phyloP scores from a whole-genome alignment of 495 filamentous ascomycete species.

The Aspergillus panamensis region DNA sequence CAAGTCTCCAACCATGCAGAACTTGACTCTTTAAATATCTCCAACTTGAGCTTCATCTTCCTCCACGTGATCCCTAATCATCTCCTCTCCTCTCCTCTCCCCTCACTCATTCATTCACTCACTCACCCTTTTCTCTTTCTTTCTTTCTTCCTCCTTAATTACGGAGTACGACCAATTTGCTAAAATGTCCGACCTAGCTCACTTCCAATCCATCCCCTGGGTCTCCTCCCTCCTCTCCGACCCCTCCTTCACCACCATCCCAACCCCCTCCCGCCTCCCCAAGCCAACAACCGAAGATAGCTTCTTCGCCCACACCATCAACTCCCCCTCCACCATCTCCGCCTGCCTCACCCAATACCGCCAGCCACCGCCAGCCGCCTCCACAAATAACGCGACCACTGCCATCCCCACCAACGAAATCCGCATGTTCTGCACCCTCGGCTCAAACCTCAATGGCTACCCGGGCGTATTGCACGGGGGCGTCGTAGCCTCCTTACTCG shows the following conservation, averaged over 20 bases:
- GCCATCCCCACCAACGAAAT: constrained; percentile 33
- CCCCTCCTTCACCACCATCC: constrained; percentile 32
- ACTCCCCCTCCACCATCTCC: constrained; percentile 47
- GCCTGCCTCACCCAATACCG: constrained; percentile 39
- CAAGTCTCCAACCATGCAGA: no score
- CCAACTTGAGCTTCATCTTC: no score
- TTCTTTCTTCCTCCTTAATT: no score
- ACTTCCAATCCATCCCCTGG: constrained; percentile 57
- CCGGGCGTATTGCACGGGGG: constrained; percentile 57
- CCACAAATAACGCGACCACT: background rate
- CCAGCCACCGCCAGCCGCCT: background rate
- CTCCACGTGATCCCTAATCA: no score
- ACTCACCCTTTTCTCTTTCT: no score
- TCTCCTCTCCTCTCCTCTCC: no score
- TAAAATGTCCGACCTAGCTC: constrained; percentile 36
- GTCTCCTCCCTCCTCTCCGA: constrained; percentile 47
- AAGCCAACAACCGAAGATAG: constrained; percentile 50
- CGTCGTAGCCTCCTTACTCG: constrained; percentile 47
- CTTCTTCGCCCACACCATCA: constrained; percentile 54
- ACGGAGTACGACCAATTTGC: no score
- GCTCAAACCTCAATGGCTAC: constrained; percentile 52
- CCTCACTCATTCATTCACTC: no score
- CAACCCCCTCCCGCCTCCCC: constrained; percentile 37
- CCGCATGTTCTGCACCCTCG: constrained; percentile 33
- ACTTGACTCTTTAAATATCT: no score